Conservation (phyloP, 108 stramenopile genomes). For the Seminavis robusta region DNA sequence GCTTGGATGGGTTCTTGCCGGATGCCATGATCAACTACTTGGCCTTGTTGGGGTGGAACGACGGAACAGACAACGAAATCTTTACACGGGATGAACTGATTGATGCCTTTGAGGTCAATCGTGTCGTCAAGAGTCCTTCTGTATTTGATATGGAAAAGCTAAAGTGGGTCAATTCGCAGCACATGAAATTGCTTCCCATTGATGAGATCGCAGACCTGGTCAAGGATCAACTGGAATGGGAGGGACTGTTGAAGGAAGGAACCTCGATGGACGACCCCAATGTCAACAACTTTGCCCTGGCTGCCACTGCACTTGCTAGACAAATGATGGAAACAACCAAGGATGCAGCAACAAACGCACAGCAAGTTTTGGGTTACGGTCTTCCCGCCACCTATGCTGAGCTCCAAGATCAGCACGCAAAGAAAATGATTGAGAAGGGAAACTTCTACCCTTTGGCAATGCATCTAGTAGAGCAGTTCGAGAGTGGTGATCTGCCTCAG, state of each 20-base stretch:
- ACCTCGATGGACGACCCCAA: constrained; percentile 22
- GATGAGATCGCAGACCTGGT: constrained; percentile 64
- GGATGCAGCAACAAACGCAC: constrained; percentile 82
- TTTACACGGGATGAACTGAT: constrained; percentile 94
- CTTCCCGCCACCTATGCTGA: constrained; percentile 65
- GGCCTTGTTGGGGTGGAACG: constrained; percentile 95
- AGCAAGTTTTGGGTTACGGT: constrained; percentile 76
- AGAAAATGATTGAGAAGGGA: constrained; percentile 69
- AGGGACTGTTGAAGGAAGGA: constrained; percentile 54
- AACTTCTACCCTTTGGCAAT: constrained; percentile 72
- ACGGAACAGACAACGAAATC: constrained; percentile 96
- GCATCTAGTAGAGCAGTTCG: constrained; percentile 47
- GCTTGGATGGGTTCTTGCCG: constrained; percentile 89
- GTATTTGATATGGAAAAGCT: constrained; percentile 97
- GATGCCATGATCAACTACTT: constrained; percentile 97
- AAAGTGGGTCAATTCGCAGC: constrained; percentile 94
- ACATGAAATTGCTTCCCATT: constrained; percentile 71
- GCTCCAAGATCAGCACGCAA: constrained; percentile 64
- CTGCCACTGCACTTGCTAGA: constrained; percentile 79
- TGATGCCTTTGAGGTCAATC: constrained; percentile 87
- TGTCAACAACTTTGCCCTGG: constrained; percentile 53
- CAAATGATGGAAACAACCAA: constrained; percentile 90
- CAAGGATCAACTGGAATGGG: constrained; percentile 62
- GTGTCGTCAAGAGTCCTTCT: constrained; percentile 92
- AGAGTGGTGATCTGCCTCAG: constrained; percentile 51